Conservation (phyloP, 192 early-diverging fungal species). For the Dispira simplex region DNA sequence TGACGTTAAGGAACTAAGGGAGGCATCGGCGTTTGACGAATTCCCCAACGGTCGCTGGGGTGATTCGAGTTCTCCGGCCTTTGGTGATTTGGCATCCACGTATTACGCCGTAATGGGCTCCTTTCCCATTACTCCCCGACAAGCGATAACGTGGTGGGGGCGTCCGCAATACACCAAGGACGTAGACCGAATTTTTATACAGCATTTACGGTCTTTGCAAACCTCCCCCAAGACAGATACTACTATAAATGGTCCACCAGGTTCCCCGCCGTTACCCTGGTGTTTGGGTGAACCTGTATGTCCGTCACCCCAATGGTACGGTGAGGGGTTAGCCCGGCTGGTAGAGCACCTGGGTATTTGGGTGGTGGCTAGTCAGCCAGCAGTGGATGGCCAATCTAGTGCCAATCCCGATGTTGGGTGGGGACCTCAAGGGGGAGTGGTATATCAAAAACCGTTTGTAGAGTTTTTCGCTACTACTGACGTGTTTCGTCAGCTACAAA, state of each 20-base stretch:
- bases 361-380: conserved; percentile 93
- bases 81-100: not conserved
- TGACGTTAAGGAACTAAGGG: too few species aligned
- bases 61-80: conserved; percentile 78
- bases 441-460: conserved; percentile 97
- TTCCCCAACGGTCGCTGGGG: conserved; percentile 99
- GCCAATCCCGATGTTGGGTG: conserved; percentile 70
- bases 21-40: conserved; percentile 56
- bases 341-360: conserved; percentile 70
- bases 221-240: not conserved
- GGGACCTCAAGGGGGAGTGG: conserved; percentile 92
- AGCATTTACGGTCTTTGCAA: too few species aligned
- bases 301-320: conserved; percentile 55
- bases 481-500: conserved; percentile 50
- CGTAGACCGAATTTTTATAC: too few species aligned
- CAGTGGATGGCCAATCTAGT: conserved; percentile 74
- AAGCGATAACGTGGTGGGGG: conserved; percentile 33
- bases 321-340: conserved; percentile 37
- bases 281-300: not conserved
- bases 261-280: not conserved
- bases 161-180: conserved; percentile 13
- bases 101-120: too few species aligned
- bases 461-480: conserved; percentile 81
- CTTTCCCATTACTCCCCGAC: conserved; percentile 4
- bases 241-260: conserved; percentile 18